Conservation (phyloP, 2,329 filamentous ascomycete species). For the Lizonia empirigonia region DNA sequence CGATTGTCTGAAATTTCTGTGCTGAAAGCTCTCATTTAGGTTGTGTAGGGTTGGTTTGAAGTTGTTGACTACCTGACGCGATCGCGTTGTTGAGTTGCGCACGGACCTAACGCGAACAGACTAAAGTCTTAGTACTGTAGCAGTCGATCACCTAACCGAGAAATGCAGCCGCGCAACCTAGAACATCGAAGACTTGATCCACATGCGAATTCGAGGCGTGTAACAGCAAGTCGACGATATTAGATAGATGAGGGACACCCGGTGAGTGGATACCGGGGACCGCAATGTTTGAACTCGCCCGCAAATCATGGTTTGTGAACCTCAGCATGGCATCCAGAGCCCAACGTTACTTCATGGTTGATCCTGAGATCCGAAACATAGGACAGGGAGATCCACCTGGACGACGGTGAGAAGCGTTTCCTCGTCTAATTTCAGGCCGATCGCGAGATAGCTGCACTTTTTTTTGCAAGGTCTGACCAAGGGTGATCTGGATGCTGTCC, state of each 20-base stretch:
- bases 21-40: no score
- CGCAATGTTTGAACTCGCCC: not conserved
- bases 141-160: not conserved
- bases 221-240: constrained; percentile 5
- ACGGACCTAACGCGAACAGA: no score
- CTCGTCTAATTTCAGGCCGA: not conserved
- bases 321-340: not conserved
- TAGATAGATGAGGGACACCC: constrained; percentile 1
- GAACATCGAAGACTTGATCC: not conserved
- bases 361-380: constrained; percentile 3
- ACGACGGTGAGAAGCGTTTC: not conserved
- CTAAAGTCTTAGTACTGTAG: not conserved
- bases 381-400: not conserved
- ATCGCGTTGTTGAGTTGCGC: no score
- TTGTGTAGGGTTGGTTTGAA: no score
- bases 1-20: no score
- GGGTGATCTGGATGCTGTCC: not conserved
- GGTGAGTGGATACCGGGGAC: constrained; percentile 5
- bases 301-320: constrained; percentile 5
- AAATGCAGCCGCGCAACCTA: not conserved
- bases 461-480: not conserved
- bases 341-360: constrained; percentile 2
- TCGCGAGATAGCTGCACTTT: not conserved
- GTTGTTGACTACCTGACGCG: no score
- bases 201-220: not conserved